Conservation (phyloP, 345 rosid genomes). For the Brassica nigra region DNA sequence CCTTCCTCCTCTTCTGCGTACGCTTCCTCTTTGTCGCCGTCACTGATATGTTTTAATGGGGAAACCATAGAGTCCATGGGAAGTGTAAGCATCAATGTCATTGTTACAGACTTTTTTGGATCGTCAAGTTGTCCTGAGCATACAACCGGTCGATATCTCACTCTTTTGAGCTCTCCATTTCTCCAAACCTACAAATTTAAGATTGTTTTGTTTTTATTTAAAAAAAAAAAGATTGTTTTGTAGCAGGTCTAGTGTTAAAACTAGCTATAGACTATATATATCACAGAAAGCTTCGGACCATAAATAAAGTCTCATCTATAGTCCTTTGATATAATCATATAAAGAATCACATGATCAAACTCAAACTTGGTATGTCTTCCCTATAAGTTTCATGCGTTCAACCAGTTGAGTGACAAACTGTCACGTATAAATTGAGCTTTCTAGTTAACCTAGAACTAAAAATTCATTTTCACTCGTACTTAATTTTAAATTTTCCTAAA, state of each 20-base stretch:
- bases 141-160: conserved; percentile 58
- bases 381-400: background rate
- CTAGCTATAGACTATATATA: background rate
- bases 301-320: background rate
- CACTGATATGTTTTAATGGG: conserved; percentile 42
- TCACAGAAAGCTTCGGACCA: background rate
- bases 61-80: conserved; percentile 54
- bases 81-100: conserved; percentile 67
- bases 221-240: background rate
- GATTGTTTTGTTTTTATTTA: background rate
- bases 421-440: background rate
- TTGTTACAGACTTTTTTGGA: conserved; percentile 41
- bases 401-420: background rate
- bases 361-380: background rate
- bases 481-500: background rate
- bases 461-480: background rate
- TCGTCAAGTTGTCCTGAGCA: conserved; percentile 39
- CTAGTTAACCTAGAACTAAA: background rate
- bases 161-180: conserved; percentile 73
- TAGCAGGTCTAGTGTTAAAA: background rate
- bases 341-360: background rate
- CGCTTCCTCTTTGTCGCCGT: conserved; percentile 31
- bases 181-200: conserved; percentile 67
- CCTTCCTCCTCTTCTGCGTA: conserved; percentile 6
- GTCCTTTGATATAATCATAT: background rate